Evolutionary conservation across 495 filamentous ascomycete genomes (phyloP), one percentile per base, ranked within the genome.

Genomic region (Talaromyces wortmannii): DNA sequence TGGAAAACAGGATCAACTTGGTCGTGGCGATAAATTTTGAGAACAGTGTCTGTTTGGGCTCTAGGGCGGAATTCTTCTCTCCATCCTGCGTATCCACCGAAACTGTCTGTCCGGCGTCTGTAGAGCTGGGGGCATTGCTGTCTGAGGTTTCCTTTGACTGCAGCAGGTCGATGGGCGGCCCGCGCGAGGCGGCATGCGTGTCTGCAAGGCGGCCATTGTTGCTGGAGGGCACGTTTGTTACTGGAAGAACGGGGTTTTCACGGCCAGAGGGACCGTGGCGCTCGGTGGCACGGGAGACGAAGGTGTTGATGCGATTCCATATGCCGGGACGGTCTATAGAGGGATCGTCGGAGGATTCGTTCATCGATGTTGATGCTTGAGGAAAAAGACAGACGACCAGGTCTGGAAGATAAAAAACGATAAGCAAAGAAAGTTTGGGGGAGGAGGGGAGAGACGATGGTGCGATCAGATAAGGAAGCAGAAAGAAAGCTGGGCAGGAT

Each of bases 1-100:
- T 92, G 45, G 79, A 76, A 31, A 81, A 66, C 42, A 89, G 50
- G 59, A 86, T 78, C 45, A 73, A 64, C 67, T 78, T 83, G 53
- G 71, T 64, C 50, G 77, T 74, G 50, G 59, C 45, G 55, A 71
- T 75, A 57, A 86, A 83, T 55, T 79, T 71, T 46, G 68, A 57
- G 45, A 68, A 55, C 52, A 81, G 58, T 55, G 76, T 77, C 7
- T 65, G 64, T 64, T 76, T 74, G 16, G 33, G 42, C 45, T 67
- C 63, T 67, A 55, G 13, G 53, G 53, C 13, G 53, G 53, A 15
- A 23, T 44, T 31, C 45, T 55, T 50, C 45, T 55, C 53, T 55
- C 53, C 47, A 48, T 55, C 31, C 18, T 55, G 45, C 30, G 53
- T 50, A 55, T 48, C 53, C 53, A 55, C 16, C 6, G 45, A 16